Base-by-base conservation (phyloP, 805 yeast species). In the Starmerella scarabaei region DNA sequence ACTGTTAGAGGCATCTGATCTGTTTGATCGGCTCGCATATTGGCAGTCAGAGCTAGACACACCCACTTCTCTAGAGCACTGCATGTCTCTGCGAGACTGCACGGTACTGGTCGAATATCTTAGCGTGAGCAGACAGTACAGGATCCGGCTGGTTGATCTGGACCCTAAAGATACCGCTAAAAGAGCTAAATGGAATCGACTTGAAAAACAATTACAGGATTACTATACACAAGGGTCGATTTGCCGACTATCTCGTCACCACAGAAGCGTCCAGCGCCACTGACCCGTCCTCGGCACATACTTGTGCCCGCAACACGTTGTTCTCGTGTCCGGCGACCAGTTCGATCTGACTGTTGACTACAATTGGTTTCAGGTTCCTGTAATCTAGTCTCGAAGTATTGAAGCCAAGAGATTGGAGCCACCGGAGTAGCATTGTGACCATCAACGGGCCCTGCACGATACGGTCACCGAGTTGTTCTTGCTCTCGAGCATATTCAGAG, bases 361-460 rank as follows among this genome's bases (percentile, higher is more conserved):
- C 68, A 36, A 71, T 58, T 1, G 82, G 80, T 33, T 57, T 60
- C 26, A 63, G 51, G 38, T 73, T 73, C 38, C 66, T 66, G 57
- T 77, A 77, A 28, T 53, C 60, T 43, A 76, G 59, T 9, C 44
- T 34, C n/a, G 45, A 41, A 19, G n/a, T n/a, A n/a, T 16, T 15
- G 15, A 12, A 6, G 15, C 5, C 14, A 5, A 47, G 32, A 17
- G 41, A 23, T 20, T 44, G 42, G 43, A 72, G 59, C 73, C 75
- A 77, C 40, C 72, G 70, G 24, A 82, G 54, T 28, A 75, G 48
- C 29, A 80, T 47, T 7, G 79, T 75, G 1, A 80, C 69, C 42
- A 80, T 62, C 38, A 86, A 64, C 0, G 96, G 95, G 0, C 94
- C 98, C 33, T 82, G 94, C 0, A 79, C 76, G 1, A 88, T 60